A percentile compares a stretch with the other conserved stretches of the same genome.
Conservation (phyloP, 2,329 filamentous ascomycete genomes). For the Bisporella sp. region DNA sequence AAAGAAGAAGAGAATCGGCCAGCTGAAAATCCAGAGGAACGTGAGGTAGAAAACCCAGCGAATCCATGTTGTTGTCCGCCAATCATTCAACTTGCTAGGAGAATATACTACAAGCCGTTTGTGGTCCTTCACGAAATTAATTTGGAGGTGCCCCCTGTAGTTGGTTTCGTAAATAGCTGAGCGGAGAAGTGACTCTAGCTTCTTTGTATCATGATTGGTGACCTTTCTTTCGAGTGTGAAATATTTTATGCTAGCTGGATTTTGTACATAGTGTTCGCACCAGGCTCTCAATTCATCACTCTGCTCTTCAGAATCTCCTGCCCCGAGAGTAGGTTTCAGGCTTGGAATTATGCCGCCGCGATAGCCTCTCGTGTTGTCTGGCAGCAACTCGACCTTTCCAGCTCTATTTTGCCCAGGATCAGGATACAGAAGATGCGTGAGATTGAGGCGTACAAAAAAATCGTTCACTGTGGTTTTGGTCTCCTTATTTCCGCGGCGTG, state of each 20-base stretch:
- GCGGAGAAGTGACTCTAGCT: constrained; percentile 44
- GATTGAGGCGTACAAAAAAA: constrained; percentile 51
- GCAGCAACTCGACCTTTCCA: constrained; percentile 42
- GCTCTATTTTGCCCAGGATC: constrained; percentile 13
- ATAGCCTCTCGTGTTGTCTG: constrained; percentile 52
- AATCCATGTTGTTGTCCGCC: constrained; percentile 58
- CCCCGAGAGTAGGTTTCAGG: constrained; percentile 36
- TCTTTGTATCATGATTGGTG: constrained; percentile 51
- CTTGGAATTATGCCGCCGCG: constrained; percentile 56
- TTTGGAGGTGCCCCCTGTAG: constrained; percentile 54
- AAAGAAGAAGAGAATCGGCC: constrained; percentile 62
- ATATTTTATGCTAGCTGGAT: constrained; percentile 47
- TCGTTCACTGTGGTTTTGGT: constrained; percentile 45
- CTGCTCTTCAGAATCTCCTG: constrained; percentile 20
- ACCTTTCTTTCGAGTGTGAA: constrained; percentile 47
- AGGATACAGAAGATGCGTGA: constrained; percentile 45
- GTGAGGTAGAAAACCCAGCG: constrained; percentile 58
- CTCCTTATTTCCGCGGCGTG: constrained; percentile 31
- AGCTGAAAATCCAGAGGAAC: constrained; percentile 61
- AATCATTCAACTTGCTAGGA: constrained; percentile 52
- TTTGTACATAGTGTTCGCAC: constrained; percentile 62
- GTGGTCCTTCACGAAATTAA: constrained; percentile 54
- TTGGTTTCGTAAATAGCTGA: constrained; percentile 55
- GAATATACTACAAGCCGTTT: constrained; percentile 56
- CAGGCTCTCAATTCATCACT: constrained; percentile 33